Evolutionary conservation across 176 grass and related monocot species (phyloP).

Genomic region (Echinochloa phyllopogon): DNA sequence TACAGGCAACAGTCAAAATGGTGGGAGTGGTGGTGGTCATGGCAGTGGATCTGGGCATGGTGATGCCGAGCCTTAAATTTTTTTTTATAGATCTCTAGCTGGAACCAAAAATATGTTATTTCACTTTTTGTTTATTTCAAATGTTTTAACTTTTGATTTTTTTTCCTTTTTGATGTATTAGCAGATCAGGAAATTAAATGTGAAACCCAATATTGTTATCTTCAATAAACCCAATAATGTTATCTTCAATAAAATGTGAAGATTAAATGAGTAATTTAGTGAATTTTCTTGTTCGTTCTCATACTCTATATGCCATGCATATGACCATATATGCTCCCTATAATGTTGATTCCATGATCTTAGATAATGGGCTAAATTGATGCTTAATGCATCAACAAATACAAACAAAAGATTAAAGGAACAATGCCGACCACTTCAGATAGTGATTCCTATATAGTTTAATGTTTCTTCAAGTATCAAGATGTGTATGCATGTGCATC

Average conservation of each 20-base stretch:
- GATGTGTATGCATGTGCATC: neutral
- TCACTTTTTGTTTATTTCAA: neutral
- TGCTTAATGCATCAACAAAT: neutral
- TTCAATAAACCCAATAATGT: neutral
- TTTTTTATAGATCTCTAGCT: neutral
- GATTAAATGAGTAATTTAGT: neutral
- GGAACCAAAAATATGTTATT: neutral
- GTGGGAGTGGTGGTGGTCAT: constrained; percentile 12
- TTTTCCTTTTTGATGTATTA: neutral
- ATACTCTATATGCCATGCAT: neutral
- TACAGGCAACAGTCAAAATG: neutral
- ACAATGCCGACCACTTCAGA: neutral
- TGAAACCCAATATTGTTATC: neutral
- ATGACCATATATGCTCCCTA: neutral
- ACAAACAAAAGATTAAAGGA: neutral
- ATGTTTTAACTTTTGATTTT: neutral
- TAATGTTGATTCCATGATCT: neutral
- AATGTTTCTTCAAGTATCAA: neutral
- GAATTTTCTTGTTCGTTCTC: neutral
- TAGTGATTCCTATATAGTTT: neutral
- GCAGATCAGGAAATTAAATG: neutral
- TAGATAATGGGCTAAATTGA: neutral
- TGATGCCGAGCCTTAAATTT: neutral
- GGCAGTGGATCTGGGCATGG: neutral
- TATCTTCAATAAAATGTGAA: neutral